Evolutionary conservation across 805 yeast species (phyloP), one percentile per base, ranked within the genome.

Genomic region (Millerozyma miso): DNA sequence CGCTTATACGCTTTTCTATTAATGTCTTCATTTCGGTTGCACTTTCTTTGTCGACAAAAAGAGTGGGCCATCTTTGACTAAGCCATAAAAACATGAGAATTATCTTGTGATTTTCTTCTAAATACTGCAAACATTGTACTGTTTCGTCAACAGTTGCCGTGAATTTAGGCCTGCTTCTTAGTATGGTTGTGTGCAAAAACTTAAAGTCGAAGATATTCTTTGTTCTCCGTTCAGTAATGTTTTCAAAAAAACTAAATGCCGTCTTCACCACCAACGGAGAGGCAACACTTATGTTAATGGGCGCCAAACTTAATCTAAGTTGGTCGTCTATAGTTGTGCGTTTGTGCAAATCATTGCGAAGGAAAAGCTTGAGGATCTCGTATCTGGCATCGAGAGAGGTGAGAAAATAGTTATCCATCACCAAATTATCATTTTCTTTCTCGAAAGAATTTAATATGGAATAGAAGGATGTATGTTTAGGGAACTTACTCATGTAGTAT

Each of bases 41-140:
- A 37, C 88, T 76, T 45, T 82, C 86, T 13, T 80, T 70, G 59
- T 88, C 96, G 14, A 85, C 77, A 52, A 89, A 87, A 39, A 80
- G 73, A 23, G 83, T 80, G 1, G 97, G 96, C 69, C 84, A 91
- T 54, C 97, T 70, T 59, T 87, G 90, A 42, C 86, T 75, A 47
- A 91, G 69, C 99, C 99, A 91, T 56, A 88, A 67, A 56, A 79
- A 91, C 4, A 86, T 63, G 51, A 81, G 74, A 14, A 87, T 72
- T 36, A 78, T 65, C 49, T 80, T 79, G 63, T 89, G 95, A 45
- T 84, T 65, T 4, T 74, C 73, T 57, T 89, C 97, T 16, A 82
- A 63, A 26, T 58, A 38, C 18, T 56, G 56, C 33, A 65, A 51
- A 3, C 49, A 45, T 17, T 49, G 51, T 15, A 61, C 51, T 2